phyloP scores from a whole-genome alignment of 768 basidiomycete species.

The Lactarius quietus region DNA sequence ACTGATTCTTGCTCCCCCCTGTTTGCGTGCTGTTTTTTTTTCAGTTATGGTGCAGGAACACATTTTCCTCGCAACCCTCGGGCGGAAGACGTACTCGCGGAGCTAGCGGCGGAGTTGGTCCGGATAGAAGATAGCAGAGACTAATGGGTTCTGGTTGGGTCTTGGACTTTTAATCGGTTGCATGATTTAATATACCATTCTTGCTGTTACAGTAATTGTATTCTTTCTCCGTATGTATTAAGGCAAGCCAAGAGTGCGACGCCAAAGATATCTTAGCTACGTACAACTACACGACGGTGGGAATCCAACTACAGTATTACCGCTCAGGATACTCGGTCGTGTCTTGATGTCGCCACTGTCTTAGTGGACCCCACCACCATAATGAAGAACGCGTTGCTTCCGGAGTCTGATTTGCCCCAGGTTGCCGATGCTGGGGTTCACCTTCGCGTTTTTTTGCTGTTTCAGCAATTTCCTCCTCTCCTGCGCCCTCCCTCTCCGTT shows the following conservation, averaged over 20 bases:
- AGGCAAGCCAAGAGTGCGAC: background rate
- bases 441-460: conserved; percentile 30
- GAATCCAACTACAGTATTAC: background rate
- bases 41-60: conserved; percentile 58
- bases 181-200: background rate
- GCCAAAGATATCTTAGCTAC: background rate
- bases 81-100: conserved; percentile 62
- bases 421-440: conserved; percentile 23
- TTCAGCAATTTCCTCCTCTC: conserved; percentile 20
- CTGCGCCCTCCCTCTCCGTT: conserved; percentile 11
- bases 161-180: background rate
- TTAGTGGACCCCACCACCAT: conserved; percentile 81
- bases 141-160: background rate
- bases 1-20: background rate
- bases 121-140: conserved; percentile 40
- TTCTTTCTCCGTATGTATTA: background rate
- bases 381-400: conserved; percentile 30
- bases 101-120: conserved; percentile 59
- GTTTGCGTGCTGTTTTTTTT: background rate
- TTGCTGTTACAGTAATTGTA: background rate
- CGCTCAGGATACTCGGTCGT: conserved; percentile 58
- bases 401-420: background rate
- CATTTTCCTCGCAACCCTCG: conserved; percentile 65
- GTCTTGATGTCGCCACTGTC: conserved; percentile 72
- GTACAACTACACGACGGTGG: background rate